Evolutionary conservation across 352 stramenopile species (phyloP).

Genomic region (Globisporangium paddicum): DNA sequence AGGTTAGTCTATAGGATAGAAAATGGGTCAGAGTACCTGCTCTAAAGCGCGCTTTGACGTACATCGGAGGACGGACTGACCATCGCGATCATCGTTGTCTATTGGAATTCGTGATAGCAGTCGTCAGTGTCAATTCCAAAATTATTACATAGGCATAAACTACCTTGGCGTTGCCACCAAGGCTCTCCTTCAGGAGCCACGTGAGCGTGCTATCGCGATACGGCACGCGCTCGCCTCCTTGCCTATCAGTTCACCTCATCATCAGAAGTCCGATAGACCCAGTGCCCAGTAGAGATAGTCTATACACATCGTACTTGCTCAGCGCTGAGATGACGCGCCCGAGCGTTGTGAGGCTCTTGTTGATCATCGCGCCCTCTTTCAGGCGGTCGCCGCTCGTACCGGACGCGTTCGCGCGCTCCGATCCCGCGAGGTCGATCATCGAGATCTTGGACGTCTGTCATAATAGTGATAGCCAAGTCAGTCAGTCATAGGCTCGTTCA

Average conservation of each 20-base stretch:
- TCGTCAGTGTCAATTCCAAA: not conserved
- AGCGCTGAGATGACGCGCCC: constrained; percentile 85
- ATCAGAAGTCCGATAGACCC: too few relatives aligned
- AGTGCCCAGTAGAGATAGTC: too few relatives aligned
- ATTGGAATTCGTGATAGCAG: not conserved
- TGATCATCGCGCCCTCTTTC: constrained; percentile 92
- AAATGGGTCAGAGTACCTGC: too few relatives aligned
- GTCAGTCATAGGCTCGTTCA: not conserved
- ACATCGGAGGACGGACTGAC: constrained; percentile 71
- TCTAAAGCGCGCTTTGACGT: too few relatives aligned
- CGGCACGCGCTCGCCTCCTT: constrained; percentile 57
- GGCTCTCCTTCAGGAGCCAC: constrained; percentile 84
- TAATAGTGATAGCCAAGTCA: not conserved
- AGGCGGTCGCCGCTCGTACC: constrained; percentile 83
- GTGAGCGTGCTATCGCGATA: constrained; percentile 86
- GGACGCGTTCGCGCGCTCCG: constrained; percentile 72
- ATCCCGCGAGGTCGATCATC: constrained; percentile 83
- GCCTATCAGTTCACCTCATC: constrained; percentile 13
- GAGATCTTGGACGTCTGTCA: constrained; percentile 78
- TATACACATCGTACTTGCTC: constrained; percentile 40
- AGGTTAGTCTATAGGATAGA: not conserved
- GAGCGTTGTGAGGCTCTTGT: constrained; percentile 89
- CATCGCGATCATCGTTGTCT: constrained; percentile 89
- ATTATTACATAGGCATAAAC: not conserved
- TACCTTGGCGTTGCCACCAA: constrained; percentile 79